A percentile compares a stretch with the other conserved stretches of the same genome.
Evolutionary conservation across 2,329 filamentous ascomycete species (phyloP).

Genomic region (Stagonosporopsis cucurbitacearum): DNA sequence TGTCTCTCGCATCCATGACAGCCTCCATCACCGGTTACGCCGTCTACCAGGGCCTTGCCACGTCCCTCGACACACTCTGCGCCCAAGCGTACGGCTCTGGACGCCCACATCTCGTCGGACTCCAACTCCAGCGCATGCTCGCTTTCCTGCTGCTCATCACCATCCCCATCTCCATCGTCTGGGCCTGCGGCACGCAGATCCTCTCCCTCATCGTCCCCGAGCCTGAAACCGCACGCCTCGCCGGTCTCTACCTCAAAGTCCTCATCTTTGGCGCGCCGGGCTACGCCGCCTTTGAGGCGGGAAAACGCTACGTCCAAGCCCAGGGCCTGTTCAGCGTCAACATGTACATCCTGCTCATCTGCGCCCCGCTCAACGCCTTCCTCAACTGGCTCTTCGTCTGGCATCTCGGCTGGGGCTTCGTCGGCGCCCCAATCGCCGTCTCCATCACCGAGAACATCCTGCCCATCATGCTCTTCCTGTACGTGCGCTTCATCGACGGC

Average conservation of each 20-base stretch:
- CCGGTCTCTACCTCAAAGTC: conserved; percentile 75
- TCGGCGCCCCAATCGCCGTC: conserved; percentile 81
- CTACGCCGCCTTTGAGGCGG: conserved; percentile 76
- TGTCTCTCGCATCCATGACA: conserved; percentile 57
- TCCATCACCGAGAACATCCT: conserved; percentile 77
- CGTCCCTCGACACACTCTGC: conserved; percentile 89
- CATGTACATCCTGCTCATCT: conserved; percentile 82
- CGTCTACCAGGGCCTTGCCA: conserved; percentile 72
- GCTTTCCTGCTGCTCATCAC: conserved; percentile 76
- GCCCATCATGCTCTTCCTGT: conserved; percentile 73
- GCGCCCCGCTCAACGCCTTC: conserved; percentile 79
- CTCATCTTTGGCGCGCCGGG: conserved; percentile 74
- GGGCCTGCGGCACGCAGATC: conserved; percentile 71
- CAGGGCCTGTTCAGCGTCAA: conserved; percentile 85
- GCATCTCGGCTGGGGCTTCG: conserved; percentile 63
- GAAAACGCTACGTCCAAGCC: conserved; percentile 87
- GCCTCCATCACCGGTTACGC: conserved; percentile 58
- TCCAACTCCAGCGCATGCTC: conserved; percentile 83
- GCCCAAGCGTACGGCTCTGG: conserved; percentile 94
- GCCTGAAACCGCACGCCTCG: conserved; percentile 71
- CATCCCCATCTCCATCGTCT: conserved; percentile 74
- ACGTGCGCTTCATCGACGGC: conserved; percentile 74
- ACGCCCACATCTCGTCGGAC: conserved; percentile 83
- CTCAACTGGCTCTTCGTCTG: conserved; percentile 85
- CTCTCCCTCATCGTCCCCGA: conserved; percentile 72